These are phyloP conservation scores for Calycina marina DNA, from an alignment of 2,329 filamentous ascomycete species.

Conservation along the genomic window DNA sequence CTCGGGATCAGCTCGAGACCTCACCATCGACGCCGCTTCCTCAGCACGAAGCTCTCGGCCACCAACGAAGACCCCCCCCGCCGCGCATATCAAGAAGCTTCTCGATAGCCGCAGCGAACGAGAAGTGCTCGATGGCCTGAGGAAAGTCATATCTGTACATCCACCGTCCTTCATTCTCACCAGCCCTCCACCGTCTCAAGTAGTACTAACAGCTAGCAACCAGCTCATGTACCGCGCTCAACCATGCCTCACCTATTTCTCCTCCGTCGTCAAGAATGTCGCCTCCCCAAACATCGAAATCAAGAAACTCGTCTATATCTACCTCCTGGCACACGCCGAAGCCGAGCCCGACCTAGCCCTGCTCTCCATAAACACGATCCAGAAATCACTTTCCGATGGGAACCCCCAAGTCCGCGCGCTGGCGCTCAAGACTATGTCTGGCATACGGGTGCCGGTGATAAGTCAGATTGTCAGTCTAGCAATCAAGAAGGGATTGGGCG, in stretches of 20 bases:
- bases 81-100: conserved; percentile 83
- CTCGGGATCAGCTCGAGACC: conserved; percentile 60
- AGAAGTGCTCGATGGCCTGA: conserved; percentile 82
- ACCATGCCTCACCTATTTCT: conserved; percentile 84
- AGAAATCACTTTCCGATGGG: conserved; percentile 87
- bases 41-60: conserved; percentile 57
- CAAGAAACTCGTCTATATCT: conserved; percentile 97
- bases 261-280: conserved; percentile 95
- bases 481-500: conserved; percentile 83
- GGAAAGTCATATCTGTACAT: conserved; percentile 71
- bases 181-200: too few species aligned
- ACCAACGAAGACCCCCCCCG: conserved; percentile 51
- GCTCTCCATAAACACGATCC: conserved; percentile 95
- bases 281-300: conserved; percentile 88
- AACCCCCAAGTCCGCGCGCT: conserved; percentile 85
- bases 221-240: conserved; percentile 93
- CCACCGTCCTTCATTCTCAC: neutral
- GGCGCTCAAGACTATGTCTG: conserved; percentile 91
- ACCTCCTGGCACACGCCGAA: conserved; percentile 91
- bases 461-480: conserved; percentile 93
- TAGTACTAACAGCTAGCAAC: too few species aligned
- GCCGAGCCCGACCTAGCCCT: conserved; percentile 89
- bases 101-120: conserved; percentile 87
- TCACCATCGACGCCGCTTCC: conserved; percentile 92
- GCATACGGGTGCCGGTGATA: conserved; percentile 92